phyloP scores from a whole-genome alignment of 1,284 basidiomycete species.

The Thelephora terrestris region DNA sequence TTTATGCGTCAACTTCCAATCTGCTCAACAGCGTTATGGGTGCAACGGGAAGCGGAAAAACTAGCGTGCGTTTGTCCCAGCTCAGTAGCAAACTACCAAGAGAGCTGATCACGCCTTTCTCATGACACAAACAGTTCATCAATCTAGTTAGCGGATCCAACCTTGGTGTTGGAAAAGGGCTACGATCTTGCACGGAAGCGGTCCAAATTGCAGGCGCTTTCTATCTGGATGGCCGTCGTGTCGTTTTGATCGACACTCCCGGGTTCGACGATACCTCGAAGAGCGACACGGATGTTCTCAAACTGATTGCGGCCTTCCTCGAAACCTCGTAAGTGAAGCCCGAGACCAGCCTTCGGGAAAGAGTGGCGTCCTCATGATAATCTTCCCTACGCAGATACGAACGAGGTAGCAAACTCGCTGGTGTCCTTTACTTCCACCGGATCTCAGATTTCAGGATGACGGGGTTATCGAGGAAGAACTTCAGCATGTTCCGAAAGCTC shows the following conservation, averaged over 20 bases:
- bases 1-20: no score
- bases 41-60: no score
- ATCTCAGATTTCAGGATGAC: constrained; percentile 39
- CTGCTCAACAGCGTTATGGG: constrained; percentile 19
- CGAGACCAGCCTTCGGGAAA: neutral
- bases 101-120: neutral
- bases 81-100: no score
- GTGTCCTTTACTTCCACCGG: no score
- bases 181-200: constrained; percentile 25
- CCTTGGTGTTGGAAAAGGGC: constrained; percentile 28
- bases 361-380: no score
- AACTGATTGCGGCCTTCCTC: constrained; percentile 26
- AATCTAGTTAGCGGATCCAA: constrained; percentile 24
- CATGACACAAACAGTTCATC: constrained; percentile 20
- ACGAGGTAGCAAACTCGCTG: constrained; percentile 31
- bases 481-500: constrained; percentile 43
- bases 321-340: constrained; percentile 20
- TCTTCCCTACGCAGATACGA: constrained; percentile 24
- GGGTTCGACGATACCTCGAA: constrained; percentile 29
- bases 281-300: constrained; percentile 30
- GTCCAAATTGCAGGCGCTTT: constrained; percentile 24
- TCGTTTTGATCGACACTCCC: constrained; percentile 27
- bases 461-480: constrained; percentile 39
- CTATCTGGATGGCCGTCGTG: constrained; percentile 18
- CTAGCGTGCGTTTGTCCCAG: constrained; percentile 1